Percentiles rank a stretch among this genome's conserved stretches.
These are phyloP conservation scores for Magnaporthiopsis incrustans DNA, from an alignment of 2,329 filamentous ascomycete species.

Conservation along the genomic window DNA sequence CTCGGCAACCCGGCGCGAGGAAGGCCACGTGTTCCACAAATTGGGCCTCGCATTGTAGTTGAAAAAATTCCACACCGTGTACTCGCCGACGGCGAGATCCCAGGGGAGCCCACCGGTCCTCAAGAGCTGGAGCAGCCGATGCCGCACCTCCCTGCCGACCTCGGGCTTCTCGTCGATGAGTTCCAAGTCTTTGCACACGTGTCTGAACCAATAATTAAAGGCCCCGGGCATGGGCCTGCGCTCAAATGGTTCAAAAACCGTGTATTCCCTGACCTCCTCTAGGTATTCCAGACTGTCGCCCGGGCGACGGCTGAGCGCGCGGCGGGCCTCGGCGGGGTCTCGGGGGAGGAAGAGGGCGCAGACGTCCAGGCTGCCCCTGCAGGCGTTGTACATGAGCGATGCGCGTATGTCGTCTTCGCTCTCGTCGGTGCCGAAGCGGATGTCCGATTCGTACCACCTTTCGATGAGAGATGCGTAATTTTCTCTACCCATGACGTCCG, in stretches of 20 bases:
- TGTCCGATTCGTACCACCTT: neutral
- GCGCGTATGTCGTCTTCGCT: neutral
- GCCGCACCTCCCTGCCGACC: neutral
- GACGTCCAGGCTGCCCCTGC: neutral
- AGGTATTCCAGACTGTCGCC: no score
- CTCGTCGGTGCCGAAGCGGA: neutral
- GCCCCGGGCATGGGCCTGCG: no score
- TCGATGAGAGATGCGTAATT: neutral
- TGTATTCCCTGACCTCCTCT: no score
- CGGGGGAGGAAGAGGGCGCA: slow-evolving; percentile 26
- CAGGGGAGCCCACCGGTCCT: neutral
- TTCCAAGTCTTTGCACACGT: neutral
- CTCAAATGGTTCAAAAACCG: no score
- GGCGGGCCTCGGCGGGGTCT: neutral
- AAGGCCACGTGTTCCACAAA: neutral
- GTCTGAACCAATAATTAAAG: neutral
- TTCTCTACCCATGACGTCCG: neutral
- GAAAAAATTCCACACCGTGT: neutral
- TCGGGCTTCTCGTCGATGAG: neutral
- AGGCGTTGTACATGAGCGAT: neutral
- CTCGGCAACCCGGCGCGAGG: no score
- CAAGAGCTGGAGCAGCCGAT: neutral
- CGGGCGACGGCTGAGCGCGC: neutral
- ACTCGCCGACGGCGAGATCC: no score
- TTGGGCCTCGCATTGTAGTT: neutral